These are phyloP conservation scores for Peziza echinospora DNA, from an alignment of 495 filamentous ascomycete genomes.

Conservation along the genomic window DNA sequence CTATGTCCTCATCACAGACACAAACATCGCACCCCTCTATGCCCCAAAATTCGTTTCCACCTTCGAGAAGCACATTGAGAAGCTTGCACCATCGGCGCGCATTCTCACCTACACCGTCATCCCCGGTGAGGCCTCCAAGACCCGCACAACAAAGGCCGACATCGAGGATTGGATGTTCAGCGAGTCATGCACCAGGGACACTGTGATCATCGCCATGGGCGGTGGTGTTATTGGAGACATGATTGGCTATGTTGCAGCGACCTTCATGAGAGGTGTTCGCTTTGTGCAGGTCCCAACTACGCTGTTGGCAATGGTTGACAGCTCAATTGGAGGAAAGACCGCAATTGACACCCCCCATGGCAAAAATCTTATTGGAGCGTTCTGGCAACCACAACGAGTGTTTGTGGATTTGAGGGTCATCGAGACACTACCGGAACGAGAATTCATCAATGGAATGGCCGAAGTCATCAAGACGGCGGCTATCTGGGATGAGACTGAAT, in stretches of 20 bases:
- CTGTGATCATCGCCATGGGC: slow-evolving; percentile 84
- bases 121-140: slow-evolving; percentile 84
- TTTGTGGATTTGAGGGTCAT: slow-evolving; percentile 90
- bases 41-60: slow-evolving; percentile 48
- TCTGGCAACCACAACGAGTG: slow-evolving; percentile 85
- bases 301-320: slow-evolving; percentile 91
- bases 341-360: slow-evolving; percentile 93
- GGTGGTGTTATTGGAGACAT: slow-evolving; percentile 95
- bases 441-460: slow-evolving; percentile 98
- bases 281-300: slow-evolving; percentile 95
- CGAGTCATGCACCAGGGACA: slow-evolving; percentile 79
- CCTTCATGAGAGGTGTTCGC: slow-evolving; percentile 92
- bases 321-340: slow-evolving; percentile 93
- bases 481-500: slow-evolving; percentile 81
- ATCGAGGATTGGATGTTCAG: slow-evolving; percentile 96
- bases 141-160: slow-evolving; percentile 74
- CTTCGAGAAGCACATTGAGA: slow-evolving; percentile 38
- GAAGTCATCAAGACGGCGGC: slow-evolving; percentile 97
- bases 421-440: slow-evolving; percentile 70
- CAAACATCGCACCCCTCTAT: slow-evolving; percentile 67
- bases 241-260: slow-evolving; percentile 90
- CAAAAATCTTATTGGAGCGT: slow-evolving; percentile 89
- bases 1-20: slow-evolving; percentile 91
- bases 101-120: slow-evolving; percentile 72
- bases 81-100: slow-evolving; percentile 33